Conservation (phyloP, 768 basidiomycete genomes). For the Lentinus brumalis region DNA sequence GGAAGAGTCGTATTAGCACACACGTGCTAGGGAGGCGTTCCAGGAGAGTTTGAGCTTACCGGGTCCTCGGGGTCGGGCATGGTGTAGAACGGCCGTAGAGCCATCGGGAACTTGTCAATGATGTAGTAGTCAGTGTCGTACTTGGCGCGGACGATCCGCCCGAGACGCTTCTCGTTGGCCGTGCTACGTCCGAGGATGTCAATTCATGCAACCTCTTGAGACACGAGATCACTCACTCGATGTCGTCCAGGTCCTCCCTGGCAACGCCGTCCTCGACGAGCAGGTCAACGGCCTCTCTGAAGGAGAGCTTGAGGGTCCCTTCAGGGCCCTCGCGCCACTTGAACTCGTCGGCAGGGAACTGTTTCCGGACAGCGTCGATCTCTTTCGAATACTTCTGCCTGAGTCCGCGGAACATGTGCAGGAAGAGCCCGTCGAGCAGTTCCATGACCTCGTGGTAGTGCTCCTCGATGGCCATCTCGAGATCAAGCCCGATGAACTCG, state of each 20-base stretch:
- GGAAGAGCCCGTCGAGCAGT: conserved; percentile 82
- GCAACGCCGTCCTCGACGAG: conserved; percentile 85
- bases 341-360: conserved; percentile 96
- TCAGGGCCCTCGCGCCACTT: conserved; percentile 91
- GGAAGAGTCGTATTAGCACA: conserved; percentile 3
- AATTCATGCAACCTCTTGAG: background rate
- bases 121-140: conserved; percentile 99
- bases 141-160: conserved; percentile 85
- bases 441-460: conserved; percentile 99
- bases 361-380: conserved; percentile 77
- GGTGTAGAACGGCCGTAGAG: conserved; percentile 96
- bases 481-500: conserved; percentile 97
- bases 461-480: conserved; percentile 98
- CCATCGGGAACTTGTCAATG: conserved; percentile 98
- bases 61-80: conserved; percentile 96
- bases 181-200: conserved; percentile 56
- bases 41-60: conserved; percentile 39
- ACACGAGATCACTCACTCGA: conserved; percentile 59
- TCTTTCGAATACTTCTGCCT: conserved; percentile 77
- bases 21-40: background rate
- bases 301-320: conserved; percentile 83
- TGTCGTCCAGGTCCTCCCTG: conserved; percentile 81
- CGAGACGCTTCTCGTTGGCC: conserved; percentile 92
- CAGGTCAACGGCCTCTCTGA: conserved; percentile 85
- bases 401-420: conserved; percentile 84